Evolutionary conservation across 2,329 filamentous ascomycete species (phyloP).

Genomic region (Juglanconis sp.): DNA sequence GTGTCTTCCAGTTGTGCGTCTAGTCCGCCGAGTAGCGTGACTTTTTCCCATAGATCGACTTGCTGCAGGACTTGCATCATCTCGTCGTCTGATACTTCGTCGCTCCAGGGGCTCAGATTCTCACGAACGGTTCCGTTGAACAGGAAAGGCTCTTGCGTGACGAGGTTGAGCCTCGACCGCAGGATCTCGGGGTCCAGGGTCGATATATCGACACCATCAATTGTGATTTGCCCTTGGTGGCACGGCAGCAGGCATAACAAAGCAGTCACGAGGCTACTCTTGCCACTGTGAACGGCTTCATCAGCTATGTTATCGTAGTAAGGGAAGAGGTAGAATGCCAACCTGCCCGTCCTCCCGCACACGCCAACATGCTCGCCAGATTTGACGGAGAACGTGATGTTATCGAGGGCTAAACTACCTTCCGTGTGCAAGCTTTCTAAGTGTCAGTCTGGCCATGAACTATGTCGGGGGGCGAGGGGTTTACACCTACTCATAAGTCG

Average conservation of each 20-base stretch:
- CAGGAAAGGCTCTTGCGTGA: slow-evolving; percentile 52
- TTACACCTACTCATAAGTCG: not conserved
- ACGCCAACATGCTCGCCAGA: slow-evolving; percentile 5
- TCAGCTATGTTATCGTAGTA: not conserved
- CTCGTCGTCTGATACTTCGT: slow-evolving; percentile 33
- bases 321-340: not conserved
- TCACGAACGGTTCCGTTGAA: slow-evolving; percentile 44
- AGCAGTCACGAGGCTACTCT: slow-evolving; percentile 16
- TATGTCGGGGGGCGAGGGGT: not conserved
- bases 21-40: slow-evolving; percentile 38
- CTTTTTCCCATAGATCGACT: slow-evolving; percentile 41
- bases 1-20: slow-evolving; percentile 29
- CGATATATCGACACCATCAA: slow-evolving; percentile 17
- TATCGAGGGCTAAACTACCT: not conserved
- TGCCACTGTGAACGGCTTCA: slow-evolving; percentile 11
- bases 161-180: slow-evolving; percentile 32
- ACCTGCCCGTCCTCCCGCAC: slow-evolving; percentile 6
- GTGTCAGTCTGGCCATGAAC: not conserved
- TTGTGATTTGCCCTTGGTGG: slow-evolving; percentile 6
- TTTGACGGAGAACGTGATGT: not conserved
- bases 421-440: no score
- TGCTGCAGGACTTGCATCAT: slow-evolving; percentile 44
- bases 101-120: slow-evolving; percentile 44
- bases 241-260: slow-evolving; percentile 18
- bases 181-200: slow-evolving; percentile 1